These are phyloP conservation scores for Vitis rupestris DNA, from an alignment of 164 flowering plant genomes.

Conservation along the genomic window DNA sequence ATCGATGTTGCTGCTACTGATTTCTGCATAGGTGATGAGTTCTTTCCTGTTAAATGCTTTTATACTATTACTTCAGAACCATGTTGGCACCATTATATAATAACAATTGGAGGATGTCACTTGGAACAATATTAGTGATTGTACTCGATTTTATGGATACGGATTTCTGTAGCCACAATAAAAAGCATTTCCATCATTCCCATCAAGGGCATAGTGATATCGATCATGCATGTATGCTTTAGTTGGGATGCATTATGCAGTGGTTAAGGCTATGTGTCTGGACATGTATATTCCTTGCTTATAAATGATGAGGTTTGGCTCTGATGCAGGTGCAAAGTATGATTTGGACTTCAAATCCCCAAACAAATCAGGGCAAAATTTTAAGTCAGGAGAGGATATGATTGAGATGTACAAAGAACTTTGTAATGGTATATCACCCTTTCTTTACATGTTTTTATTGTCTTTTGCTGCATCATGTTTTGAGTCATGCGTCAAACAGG, in stretches of 20 bases:
- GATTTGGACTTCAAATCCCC: constrained; percentile 80
- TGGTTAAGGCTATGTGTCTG: neutral
- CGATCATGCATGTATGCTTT: neutral
- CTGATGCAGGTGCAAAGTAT: constrained; percentile 76
- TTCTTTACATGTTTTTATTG: constrained; percentile 2
- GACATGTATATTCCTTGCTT: constrained; percentile 3
- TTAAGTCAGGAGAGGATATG: constrained; percentile 90
- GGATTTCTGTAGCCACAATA: neutral
- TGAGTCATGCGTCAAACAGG: too few species aligned
- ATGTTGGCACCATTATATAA: neutral
- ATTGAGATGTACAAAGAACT: constrained; percentile 79
- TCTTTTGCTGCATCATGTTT: neutral
- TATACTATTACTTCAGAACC: neutral
- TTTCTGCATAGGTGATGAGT: constrained; percentile 81
- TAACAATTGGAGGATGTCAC: neutral
- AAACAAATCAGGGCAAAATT: constrained; percentile 78
- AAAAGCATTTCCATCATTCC: neutral
- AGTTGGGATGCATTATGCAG: neutral
- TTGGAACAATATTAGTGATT: neutral
- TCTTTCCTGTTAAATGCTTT: constrained; percentile 8
- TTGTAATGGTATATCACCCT: constrained; percentile 56
- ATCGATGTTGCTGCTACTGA: constrained; percentile 86
- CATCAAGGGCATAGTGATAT: too few species aligned
- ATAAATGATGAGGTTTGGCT: neutral
- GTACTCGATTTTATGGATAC: neutral